These are phyloP conservation scores for Poteriospumella lacustris DNA, from an alignment of 108 stramenopile genomes.

Conservation along the genomic window DNA sequence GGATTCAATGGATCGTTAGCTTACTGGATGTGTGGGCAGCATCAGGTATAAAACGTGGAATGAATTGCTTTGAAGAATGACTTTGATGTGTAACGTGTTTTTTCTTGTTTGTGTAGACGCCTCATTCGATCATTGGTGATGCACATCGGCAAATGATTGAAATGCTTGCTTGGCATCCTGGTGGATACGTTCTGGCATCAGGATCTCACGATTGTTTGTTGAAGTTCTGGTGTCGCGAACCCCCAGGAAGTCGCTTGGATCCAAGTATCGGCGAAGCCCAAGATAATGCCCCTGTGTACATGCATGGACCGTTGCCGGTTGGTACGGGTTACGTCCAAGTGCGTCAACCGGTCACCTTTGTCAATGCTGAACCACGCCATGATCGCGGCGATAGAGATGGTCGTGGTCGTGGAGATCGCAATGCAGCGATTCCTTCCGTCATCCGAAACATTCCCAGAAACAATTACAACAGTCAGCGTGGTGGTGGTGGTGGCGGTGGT, in stretches of 20 bases:
- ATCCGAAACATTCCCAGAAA: too few species aligned
- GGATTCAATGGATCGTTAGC: slow-evolving; percentile 20
- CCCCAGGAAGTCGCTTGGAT: slow-evolving; percentile 21
- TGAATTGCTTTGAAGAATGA: background rate
- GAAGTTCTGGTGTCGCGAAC: slow-evolving; percentile 28
- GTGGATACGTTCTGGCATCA: background rate
- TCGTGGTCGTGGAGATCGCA: too few species aligned
- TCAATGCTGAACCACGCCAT: too few species aligned
- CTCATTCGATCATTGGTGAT: slow-evolving; percentile 22
- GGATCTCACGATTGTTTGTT: slow-evolving; percentile 14
- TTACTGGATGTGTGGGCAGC: background rate
- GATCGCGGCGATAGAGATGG: too few species aligned
- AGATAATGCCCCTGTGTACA: too few species aligned
- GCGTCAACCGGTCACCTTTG: too few species aligned
- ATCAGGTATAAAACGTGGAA: background rate
- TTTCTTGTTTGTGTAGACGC: slow-evolving; percentile 19
- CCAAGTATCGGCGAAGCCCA: background rate
- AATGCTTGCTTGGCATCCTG: slow-evolving; percentile 22
- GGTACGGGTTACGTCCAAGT: too few species aligned
- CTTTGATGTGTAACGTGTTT: background rate
- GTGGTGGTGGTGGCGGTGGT: too few species aligned
- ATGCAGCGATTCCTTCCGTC: too few species aligned
- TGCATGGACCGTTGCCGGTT: too few species aligned
- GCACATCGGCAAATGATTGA: slow-evolving; percentile 16
- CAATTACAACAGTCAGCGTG: too few species aligned